A percentile compares a stretch with the other conserved stretches of the same genome.
Evolutionary conservation across 495 filamentous ascomycete species (phyloP).

Genomic region (Trichoderma gamsii): DNA sequence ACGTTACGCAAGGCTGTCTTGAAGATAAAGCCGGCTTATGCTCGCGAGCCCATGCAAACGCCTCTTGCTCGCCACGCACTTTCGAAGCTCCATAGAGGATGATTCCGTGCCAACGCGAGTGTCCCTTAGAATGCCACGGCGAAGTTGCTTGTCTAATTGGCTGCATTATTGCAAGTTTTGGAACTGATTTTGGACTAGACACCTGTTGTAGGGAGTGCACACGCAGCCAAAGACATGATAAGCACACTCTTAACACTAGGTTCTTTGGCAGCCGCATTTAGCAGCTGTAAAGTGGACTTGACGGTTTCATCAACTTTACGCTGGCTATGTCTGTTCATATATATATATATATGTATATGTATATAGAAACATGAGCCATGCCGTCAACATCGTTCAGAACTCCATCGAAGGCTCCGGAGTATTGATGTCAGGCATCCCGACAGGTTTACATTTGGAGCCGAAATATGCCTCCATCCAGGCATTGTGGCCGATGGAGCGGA

Average conservation of each 20-base stretch:
- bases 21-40: conserved; percentile 10
- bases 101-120: conserved; percentile 20
- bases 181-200: not conserved
- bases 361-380: conserved; percentile 49
- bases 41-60: conserved; percentile 40
- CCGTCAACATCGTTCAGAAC: conserved; percentile 18
- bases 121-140: not conserved
- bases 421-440: conserved; percentile 26
- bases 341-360: too few species aligned
- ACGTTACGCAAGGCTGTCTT: not conserved
- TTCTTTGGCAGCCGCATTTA: conserved; percentile 58
- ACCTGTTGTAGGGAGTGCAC: not conserved
- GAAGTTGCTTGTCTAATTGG: conserved; percentile 21
- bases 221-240: conserved; percentile 36
- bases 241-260: conserved; percentile 62
- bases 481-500: conserved; percentile 36
- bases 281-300: conserved; percentile 62
- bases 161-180: conserved; percentile 18
- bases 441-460: conserved; percentile 60
- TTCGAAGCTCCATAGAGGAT: conserved; percentile 51
- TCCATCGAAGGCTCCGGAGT: conserved; percentile 30
- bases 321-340: too few species aligned
- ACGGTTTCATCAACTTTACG: conserved; percentile 63
- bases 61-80: conserved; percentile 41
- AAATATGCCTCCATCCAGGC: conserved; percentile 30